Base-by-base conservation (phyloP, 1,284 basidiomycete species). In the Cystobasidiaceae sp. region DNA sequence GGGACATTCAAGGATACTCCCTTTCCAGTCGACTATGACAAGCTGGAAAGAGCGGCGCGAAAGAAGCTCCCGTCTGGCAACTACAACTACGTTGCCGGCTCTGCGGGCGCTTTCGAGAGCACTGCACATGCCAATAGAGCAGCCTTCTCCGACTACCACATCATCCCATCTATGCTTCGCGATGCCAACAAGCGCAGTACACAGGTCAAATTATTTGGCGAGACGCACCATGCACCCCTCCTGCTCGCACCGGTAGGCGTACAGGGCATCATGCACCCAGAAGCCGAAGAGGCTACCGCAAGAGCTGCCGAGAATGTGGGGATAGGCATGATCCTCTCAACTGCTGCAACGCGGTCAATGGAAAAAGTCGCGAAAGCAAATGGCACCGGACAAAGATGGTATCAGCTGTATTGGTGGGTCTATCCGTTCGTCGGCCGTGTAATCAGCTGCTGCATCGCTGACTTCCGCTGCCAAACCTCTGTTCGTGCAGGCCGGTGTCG, bases 301-400 rank as follows among this genome's bases (percentile, higher is more conserved):
- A 28, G 56, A 54, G 63, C 63, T 13, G 63, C 63, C 27, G 30
- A 25, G n/a, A 50, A 66, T n/a, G 41, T 59, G 15, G 57, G 52
- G 17, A 8, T 66, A 19, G 55, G 55, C 19, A 58, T 66, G 55
- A 59, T 60, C 46, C 56, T 66, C 11, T 33, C 27, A 11, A 66
- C 63, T 28, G 63, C 63, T 25, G 56, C 55, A n/a, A 66, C 63
- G 8, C 30, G 63, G 5, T 58, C 63, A 3, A 86, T 90, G 70
- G 89, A 91, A 74, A 83, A 84, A 37, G 84, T 89, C 0, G 88
- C 84, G 4, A 76, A 79, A 60, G 86, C 82, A 1, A 88, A 85
- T 66, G 85, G 83, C 80, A 83, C 79, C 51, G 78, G 80, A 11
- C 78, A 82, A 30, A 80, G 88, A 27, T 91, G 85, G 85, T 92